A percentile compares a stretch with the other conserved stretches of the same genome.
These are phyloP conservation scores for Apiotrichum domesticum DNA, from an alignment of 1,284 basidiomycete species.

Conservation along the genomic window DNA sequence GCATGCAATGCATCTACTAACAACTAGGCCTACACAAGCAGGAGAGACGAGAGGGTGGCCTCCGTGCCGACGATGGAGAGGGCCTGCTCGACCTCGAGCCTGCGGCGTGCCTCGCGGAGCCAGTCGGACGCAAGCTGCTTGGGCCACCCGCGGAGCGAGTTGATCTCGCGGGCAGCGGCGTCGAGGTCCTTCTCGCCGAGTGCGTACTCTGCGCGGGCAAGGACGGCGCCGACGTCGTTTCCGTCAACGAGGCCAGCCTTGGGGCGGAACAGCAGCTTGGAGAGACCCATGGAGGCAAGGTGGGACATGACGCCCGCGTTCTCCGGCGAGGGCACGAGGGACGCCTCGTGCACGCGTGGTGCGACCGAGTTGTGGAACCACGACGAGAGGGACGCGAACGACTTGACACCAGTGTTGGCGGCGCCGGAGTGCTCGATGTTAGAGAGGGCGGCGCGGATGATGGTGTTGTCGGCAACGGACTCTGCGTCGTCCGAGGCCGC, in stretches of 20 bases:
- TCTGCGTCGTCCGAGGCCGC: slow-evolving; percentile 55
- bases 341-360: slow-evolving; percentile 77
- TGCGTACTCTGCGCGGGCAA: slow-evolving; percentile 85
- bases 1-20: slow-evolving; percentile 10
- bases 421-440: slow-evolving; percentile 67
- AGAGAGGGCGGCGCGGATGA: slow-evolving; percentile 63
- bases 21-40: slow-evolving; percentile 43
- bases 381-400: slow-evolving; percentile 74
- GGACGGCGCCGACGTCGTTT: slow-evolving; percentile 73
- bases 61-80: slow-evolving; percentile 83
- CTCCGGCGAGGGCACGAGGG: slow-evolving; percentile 66
- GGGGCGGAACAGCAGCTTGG: slow-evolving; percentile 69
- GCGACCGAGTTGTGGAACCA: slow-evolving; percentile 85
- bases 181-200: slow-evolving; percentile 91
- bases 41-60: slow-evolving; percentile 57
- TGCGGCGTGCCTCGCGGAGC: slow-evolving; percentile 79
- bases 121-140: slow-evolving; percentile 80
- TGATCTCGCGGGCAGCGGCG: slow-evolving; percentile 81
- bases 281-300: slow-evolving; percentile 71
- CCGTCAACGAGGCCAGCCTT: slow-evolving; percentile 65
- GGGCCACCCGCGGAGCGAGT: slow-evolving; percentile 80
- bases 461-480: slow-evolving; percentile 27
- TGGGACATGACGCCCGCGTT: slow-evolving; percentile 83
- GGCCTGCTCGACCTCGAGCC: slow-evolving; percentile 89
- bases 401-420: slow-evolving; percentile 81